phyloP scores from a whole-genome alignment of 768 basidiomycete species.

The Lactarius hatsudake region DNA sequence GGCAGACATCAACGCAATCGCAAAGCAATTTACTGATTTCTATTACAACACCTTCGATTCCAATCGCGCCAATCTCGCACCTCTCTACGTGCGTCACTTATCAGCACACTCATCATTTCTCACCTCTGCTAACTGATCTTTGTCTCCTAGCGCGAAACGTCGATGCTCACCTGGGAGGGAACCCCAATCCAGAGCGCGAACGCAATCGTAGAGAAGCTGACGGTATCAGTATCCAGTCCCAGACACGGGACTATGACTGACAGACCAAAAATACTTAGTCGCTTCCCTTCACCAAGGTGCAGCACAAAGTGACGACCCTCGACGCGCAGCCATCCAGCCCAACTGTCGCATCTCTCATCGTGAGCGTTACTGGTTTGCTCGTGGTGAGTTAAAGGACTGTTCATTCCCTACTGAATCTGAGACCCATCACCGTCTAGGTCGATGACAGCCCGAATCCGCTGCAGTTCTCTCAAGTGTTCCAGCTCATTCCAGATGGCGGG shows the following conservation, averaged over 20 bases:
- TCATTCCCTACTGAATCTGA: not conserved
- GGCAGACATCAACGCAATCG: conserved; percentile 73
- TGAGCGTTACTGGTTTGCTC: conserved; percentile 87
- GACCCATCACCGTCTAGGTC: conserved; percentile 48
- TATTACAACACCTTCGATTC: conserved; percentile 82
- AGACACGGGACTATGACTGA: not conserved
- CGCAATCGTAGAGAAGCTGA: conserved; percentile 69
- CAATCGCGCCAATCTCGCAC: conserved; percentile 50
- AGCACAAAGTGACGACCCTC: conserved; percentile 75
- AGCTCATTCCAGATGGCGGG: conserved; percentile 70
- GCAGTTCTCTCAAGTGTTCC: conserved; percentile 91
- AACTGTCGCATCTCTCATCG: conserved; percentile 56
- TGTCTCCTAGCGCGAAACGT: conserved; percentile 60
- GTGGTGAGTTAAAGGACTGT: conserved; percentile 45
- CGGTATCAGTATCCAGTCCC: conserved; percentile 41
- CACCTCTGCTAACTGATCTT: conserved; percentile 7
- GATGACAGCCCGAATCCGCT: conserved; percentile 80
- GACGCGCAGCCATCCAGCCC: conserved; percentile 85
- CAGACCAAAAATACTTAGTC: conserved; percentile 33
- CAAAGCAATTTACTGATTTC: conserved; percentile 74
- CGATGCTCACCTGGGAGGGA: conserved; percentile 87
- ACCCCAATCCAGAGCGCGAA: conserved; percentile 50
- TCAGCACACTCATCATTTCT: conserved; percentile 29
- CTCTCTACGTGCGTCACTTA: conserved; percentile 72
- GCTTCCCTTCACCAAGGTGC: conserved; percentile 79